These are phyloP conservation scores for Saccharomyces hybrid DNA, from an alignment of 1,139 yeast genomes.

Conservation along the genomic window DNA sequence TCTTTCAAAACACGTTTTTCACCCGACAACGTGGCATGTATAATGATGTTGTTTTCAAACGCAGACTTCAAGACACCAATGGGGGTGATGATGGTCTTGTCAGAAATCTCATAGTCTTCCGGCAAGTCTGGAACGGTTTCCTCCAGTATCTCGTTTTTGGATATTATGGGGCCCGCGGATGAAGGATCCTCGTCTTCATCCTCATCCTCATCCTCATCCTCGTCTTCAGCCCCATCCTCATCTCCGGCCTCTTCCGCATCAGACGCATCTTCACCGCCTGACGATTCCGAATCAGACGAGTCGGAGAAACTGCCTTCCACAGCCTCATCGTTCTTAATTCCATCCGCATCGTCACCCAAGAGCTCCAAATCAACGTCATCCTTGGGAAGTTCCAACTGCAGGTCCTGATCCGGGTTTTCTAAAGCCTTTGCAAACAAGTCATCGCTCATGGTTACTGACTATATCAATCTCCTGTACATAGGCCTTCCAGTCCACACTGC, in stretches of 20 bases:
- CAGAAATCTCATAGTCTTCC: constrained; percentile 51
- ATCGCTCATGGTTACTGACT: constrained; percentile 12
- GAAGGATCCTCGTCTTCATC: constrained; percentile 29
- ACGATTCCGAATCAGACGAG: constrained; percentile 1
- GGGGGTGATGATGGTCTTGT: constrained; percentile 56
- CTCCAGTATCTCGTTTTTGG: constrained; percentile 68
- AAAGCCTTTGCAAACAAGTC: constrained; percentile 25
- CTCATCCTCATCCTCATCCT: constrained; percentile 19
- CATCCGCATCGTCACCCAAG: neutral
- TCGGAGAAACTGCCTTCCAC: neutral
- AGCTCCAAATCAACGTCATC: constrained; percentile 16
- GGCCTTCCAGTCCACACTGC: neutral
- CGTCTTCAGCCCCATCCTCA: constrained; percentile 10
- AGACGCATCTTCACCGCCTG: constrained; percentile 10
- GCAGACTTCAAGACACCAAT: constrained; percentile 66
- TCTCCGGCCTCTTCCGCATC: constrained; percentile 8
- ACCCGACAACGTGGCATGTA: constrained; percentile 73
- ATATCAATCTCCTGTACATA: neutral
- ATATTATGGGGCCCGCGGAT: constrained; percentile 56
- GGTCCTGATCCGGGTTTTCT: constrained; percentile 13
- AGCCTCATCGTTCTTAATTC: constrained; percentile 1
- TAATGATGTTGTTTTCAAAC: constrained; percentile 64
- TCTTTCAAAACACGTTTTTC: constrained; percentile 80
- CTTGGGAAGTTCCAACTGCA: constrained; percentile 9
- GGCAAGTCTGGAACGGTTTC: constrained; percentile 67